Percentiles rank a stretch among this genome's conserved stretches.
Conservation (phyloP, 176 grass and related monocot species). For the Puccinellia tenuiflora region DNA sequence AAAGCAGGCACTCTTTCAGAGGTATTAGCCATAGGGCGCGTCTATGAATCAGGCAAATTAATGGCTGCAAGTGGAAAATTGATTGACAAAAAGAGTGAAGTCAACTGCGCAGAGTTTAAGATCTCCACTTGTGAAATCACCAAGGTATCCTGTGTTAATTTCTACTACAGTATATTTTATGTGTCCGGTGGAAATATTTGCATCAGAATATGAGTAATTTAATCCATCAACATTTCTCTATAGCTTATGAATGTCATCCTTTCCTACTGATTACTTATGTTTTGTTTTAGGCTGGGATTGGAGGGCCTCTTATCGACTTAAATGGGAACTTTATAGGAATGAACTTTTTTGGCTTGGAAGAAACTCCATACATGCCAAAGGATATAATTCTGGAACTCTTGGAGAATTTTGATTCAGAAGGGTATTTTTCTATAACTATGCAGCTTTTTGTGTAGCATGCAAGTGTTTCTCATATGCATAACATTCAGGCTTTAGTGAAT, state of each 20-base stretch:
- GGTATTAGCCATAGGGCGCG: neutral
- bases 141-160: neutral
- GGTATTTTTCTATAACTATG: neutral
- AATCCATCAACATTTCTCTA: neutral
- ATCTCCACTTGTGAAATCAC: neutral
- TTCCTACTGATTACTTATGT: neutral
- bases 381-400: neutral
- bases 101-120: neutral
- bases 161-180: neutral
- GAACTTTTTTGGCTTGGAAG: neutral
- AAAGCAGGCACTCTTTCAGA: neutral
- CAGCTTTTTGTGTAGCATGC: neutral
- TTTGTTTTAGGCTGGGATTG: neutral
- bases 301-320: neutral
- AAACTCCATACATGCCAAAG: neutral
- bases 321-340: neutral
- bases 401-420: neutral
- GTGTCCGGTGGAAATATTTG: neutral
- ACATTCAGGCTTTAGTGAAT: neutral
- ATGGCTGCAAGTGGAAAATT: neutral
- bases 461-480: neutral
- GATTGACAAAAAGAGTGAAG: neutral
- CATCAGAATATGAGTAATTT: neutral
- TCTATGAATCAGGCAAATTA: neutral
- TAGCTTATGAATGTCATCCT: neutral